phyloP scores from a whole-genome alignment of 1,139 yeast species.

The Geotrichum klebahnii region DNA sequence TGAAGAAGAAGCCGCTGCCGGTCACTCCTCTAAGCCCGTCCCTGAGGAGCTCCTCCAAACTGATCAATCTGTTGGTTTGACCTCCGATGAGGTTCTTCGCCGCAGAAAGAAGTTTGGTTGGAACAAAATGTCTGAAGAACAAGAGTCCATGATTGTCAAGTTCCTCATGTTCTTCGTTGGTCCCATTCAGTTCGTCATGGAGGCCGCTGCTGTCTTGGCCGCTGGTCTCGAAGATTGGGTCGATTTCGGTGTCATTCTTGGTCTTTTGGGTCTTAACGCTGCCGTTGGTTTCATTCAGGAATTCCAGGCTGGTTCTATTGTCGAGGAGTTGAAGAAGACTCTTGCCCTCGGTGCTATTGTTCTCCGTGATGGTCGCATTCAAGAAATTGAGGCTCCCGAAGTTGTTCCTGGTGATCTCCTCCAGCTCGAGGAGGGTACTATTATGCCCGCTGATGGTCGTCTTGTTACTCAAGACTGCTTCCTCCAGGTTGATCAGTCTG shows the following conservation, averaged over 20 bases:
- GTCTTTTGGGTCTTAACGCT: slow-evolving; percentile 81
- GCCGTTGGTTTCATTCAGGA: slow-evolving; percentile 95
- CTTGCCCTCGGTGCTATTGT: slow-evolving; percentile 53
- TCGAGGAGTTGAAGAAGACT: slow-evolving; percentile 45
- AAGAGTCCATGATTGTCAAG: slow-evolving; percentile 76
- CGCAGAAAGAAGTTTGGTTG: slow-evolving; percentile 93
- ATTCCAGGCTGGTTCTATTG: slow-evolving; percentile 56
- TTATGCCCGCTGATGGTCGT: slow-evolving; percentile 89
- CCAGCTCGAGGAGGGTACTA: slow-evolving; percentile 75
- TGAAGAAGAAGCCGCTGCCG: slow-evolving; percentile 45
- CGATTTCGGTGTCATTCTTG: slow-evolving; percentile 97
- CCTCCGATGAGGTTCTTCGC: slow-evolving; percentile 72
- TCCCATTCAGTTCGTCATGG: slow-evolving; percentile 99
- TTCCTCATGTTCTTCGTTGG: slow-evolving; percentile 92
- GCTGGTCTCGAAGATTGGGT: slow-evolving; percentile 99
- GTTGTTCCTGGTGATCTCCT: slow-evolving; percentile 79
- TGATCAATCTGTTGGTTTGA: slow-evolving; percentile 75
- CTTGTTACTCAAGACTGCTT: slow-evolving; percentile 81
- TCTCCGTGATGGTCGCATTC: slow-evolving; percentile 60
- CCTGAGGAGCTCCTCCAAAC: slow-evolving; percentile 90
- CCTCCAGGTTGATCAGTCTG: slow-evolving; percentile 94
- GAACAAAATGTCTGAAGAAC: slow-evolving; percentile 93
- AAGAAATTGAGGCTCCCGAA: slow-evolving; percentile 62
- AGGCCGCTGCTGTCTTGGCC: slow-evolving; percentile 93
- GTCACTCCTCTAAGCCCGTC: slow-evolving; percentile 55